phyloP scores from a whole-genome alignment of 2,329 filamentous ascomycete genomes.

The Sporothrix mexicana region DNA sequence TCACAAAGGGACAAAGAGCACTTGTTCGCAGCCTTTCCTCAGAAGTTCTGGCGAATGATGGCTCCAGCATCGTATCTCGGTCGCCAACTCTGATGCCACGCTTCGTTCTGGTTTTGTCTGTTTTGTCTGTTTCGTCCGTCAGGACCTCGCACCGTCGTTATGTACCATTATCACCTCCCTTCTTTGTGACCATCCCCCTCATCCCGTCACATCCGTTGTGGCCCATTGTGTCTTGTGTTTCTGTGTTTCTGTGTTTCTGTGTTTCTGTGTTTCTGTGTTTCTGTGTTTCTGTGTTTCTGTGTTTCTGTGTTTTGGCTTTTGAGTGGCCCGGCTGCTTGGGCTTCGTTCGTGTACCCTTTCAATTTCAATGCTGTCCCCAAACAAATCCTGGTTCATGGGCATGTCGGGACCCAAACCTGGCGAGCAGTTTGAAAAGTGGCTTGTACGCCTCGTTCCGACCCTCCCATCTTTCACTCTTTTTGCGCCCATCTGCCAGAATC shows the following conservation, averaged over 20 bases:
- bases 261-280: background rate
- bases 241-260: background rate
- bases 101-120: background rate
- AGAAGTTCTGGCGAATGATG: too few species aligned
- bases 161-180: background rate
- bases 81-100: background rate
- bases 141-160: background rate
- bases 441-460: background rate
- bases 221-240: background rate
- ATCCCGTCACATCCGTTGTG: background rate
- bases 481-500: background rate
- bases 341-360: background rate
- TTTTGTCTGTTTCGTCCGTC: background rate
- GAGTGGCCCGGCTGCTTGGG: background rate
- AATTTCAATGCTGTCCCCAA: background rate
- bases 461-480: background rate
- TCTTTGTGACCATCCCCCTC: background rate
- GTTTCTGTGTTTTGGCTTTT: background rate
- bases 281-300: background rate
- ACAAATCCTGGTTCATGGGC: background rate
- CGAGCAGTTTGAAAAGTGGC: constrained; percentile 11
- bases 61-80: background rate
- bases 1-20: background rate
- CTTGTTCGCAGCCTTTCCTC: too few species aligned
- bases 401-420: background rate